These are phyloP conservation scores for Nemania sp. DNA, from an alignment of 2,329 filamentous ascomycete genomes.

Conservation along the genomic window DNA sequence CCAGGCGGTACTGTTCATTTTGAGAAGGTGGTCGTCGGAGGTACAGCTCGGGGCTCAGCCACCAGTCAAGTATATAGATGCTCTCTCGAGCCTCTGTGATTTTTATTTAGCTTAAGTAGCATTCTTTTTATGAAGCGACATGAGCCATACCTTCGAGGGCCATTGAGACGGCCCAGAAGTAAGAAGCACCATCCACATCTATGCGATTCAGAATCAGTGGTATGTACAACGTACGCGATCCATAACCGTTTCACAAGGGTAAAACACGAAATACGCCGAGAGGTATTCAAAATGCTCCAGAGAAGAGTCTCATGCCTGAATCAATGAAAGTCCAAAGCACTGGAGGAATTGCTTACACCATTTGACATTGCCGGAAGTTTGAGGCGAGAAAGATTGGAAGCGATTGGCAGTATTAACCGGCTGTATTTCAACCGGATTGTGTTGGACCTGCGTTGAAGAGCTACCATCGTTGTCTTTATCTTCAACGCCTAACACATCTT, in stretches of 20 bases:
- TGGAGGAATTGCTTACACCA: constrained; percentile 59
- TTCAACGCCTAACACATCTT: constrained; percentile 44
- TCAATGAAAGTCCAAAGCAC: too few species aligned
- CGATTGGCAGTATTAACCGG: constrained; percentile 51
- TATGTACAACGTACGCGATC: neutral
- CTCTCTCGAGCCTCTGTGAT: constrained; percentile 66
- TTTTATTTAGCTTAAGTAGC: constrained; percentile 11
- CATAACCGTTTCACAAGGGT: neutral
- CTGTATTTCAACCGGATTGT: constrained; percentile 32
- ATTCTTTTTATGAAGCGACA: neutral
- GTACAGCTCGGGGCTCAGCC: constrained; percentile 87
- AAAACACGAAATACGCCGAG: neutral
- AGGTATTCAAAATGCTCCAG: neutral
- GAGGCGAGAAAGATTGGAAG: constrained; percentile 71
- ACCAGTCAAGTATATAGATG: constrained; percentile 89
- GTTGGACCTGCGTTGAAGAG: constrained; percentile 15
- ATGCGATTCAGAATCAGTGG: neutral
- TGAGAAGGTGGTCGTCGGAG: constrained; percentile 78
- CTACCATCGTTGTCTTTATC: constrained; percentile 34
- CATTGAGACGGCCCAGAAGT: constrained; percentile 82
- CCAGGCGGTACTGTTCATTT: constrained; percentile 82
- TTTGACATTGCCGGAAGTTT: constrained; percentile 74
- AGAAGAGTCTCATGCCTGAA: neutral
- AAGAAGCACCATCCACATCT: constrained; percentile 77
- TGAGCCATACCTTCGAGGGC: constrained; percentile 65